Percentiles rank a stretch among this genome's conserved stretches.
These are phyloP conservation scores for Beverwykella pulmonaria DNA, from an alignment of 495 filamentous ascomycete species.

Conservation along the genomic window DNA sequence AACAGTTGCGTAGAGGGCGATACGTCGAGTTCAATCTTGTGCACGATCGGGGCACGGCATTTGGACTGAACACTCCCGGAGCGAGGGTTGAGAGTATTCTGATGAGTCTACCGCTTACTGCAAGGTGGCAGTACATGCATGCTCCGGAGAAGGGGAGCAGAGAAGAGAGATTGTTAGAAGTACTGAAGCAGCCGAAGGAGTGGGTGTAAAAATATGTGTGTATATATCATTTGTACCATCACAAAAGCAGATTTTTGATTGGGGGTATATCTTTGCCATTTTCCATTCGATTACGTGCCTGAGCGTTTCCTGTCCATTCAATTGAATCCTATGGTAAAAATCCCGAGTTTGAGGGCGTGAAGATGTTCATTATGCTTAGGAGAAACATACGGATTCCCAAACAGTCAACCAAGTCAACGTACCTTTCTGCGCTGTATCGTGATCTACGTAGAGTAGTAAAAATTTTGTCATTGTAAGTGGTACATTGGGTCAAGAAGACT, in stretches of 20 bases:
- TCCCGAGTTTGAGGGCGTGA: too few species aligned
- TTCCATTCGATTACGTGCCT: too few species aligned
- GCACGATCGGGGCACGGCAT: slow-evolving; percentile 93
- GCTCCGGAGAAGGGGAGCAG: slow-evolving; percentile 71
- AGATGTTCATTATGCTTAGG: too few species aligned
- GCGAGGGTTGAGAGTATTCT: slow-evolving; percentile 93
- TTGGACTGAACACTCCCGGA: slow-evolving; percentile 90
- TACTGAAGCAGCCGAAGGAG: slow-evolving; percentile 81
- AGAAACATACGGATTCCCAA: too few species aligned
- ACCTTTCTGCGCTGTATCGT: too few species aligned
- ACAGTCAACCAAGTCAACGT: too few species aligned
- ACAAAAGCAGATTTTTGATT: neutral
- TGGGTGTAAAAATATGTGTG: slow-evolving; percentile 67
- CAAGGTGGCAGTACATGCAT: slow-evolving; percentile 96
- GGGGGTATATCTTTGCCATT: too few species aligned
- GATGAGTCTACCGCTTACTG: slow-evolving; percentile 94
- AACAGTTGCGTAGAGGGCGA: slow-evolving; percentile 85
- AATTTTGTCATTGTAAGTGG: too few species aligned
- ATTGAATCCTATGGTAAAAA: too few species aligned
- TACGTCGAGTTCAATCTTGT: slow-evolving; percentile 99
- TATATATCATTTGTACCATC: slow-evolving; percentile 14
- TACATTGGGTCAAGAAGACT: too few species aligned
- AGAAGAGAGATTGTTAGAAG: slow-evolving; percentile 75
- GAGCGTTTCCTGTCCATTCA: too few species aligned
- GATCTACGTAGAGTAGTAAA: too few species aligned